These are phyloP conservation scores for Plantago major DNA, from an alignment of 257 asterid species.

Conservation along the genomic window DNA sequence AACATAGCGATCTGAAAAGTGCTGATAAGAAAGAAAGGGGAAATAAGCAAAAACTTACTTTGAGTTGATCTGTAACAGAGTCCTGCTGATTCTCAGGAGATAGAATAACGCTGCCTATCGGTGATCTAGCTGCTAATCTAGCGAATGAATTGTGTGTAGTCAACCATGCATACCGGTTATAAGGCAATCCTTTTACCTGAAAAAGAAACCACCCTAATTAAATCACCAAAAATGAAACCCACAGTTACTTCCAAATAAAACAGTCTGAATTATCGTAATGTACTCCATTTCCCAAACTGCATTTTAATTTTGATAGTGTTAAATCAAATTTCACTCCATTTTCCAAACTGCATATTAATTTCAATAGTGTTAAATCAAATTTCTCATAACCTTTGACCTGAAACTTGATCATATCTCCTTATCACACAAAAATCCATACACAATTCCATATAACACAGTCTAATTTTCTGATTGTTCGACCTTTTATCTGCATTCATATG, in stretches of 20 bases:
- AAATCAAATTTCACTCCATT: neutral
- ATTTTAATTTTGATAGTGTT: neutral
- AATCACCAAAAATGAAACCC: conserved; percentile 9
- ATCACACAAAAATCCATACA: too few species aligned
- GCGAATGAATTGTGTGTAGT: conserved; percentile 87
- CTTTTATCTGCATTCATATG: too few species aligned
- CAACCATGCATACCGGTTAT: conserved; percentile 83
- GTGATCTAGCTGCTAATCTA: conserved; percentile 60
- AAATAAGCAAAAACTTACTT: conserved; percentile 30
- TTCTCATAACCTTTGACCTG: neutral
- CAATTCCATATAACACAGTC: too few species aligned
- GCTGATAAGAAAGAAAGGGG: neutral
- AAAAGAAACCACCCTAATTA: conserved; percentile 13
- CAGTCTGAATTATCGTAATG: too few species aligned
- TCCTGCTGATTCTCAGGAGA: conserved; percentile 87
- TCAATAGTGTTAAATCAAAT: neutral
- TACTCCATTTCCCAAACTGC: too few species aligned
- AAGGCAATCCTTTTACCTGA: conserved; percentile 79
- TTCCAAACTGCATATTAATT: too few species aligned
- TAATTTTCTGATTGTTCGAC: too few species aligned
- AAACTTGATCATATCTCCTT: neutral
- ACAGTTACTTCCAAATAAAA: neutral
- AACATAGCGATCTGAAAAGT: neutral
- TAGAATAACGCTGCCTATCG: conserved; percentile 56
- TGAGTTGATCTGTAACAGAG: conserved; percentile 75